A percentile compares a stretch with the other conserved stretches of the same genome.
phyloP scores from a whole-genome alignment of 345 rosid genomes.

The Noccaea caerulescens region DNA sequence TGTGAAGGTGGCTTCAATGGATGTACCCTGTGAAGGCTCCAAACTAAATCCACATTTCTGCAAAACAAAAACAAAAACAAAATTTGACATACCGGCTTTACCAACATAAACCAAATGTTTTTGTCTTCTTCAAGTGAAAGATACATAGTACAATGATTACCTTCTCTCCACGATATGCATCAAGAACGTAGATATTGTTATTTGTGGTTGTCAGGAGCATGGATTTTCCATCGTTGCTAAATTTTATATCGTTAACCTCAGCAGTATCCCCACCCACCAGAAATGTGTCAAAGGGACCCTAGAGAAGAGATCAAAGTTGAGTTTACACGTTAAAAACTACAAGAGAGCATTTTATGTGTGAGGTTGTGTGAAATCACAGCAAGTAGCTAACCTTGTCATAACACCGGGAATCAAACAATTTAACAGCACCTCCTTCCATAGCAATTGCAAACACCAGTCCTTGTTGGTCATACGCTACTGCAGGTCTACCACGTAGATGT shows the following conservation, averaged over 20 bases:
- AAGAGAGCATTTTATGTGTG: neutral
- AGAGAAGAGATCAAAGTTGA: conserved; percentile 31
- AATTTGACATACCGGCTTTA: conserved; percentile 12
- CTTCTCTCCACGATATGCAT: conserved; percentile 97
- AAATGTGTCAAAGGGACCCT: conserved; percentile 98
- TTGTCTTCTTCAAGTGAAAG: conserved; percentile 10
- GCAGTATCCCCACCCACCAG: conserved; percentile 97
- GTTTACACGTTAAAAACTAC: conserved; percentile 1
- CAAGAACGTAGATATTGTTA: conserved; percentile 85
- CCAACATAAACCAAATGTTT: neutral
- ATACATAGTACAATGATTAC: conserved; percentile 43
- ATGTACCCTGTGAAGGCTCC: conserved; percentile 83
- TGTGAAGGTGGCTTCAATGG: conserved; percentile 86
- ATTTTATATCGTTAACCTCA: conserved; percentile 94
- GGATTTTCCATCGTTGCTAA: conserved; percentile 96
- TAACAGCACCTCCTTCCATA: conserved; percentile 99
- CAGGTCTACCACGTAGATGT: conserved; percentile 88
- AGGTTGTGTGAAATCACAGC: neutral
- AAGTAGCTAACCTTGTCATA: conserved; percentile 76
- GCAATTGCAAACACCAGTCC: conserved; percentile 99
- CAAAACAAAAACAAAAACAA: conserved; percentile 20
- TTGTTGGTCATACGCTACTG: conserved; percentile 98
- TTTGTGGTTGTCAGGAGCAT: conserved; percentile 92
- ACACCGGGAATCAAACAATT: conserved; percentile 91
- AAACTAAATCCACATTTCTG: conserved; percentile 91